Evolutionary conservation across 2,329 filamentous ascomycete genomes (phyloP).

Genomic region (Neocucurbitaria cava): DNA sequence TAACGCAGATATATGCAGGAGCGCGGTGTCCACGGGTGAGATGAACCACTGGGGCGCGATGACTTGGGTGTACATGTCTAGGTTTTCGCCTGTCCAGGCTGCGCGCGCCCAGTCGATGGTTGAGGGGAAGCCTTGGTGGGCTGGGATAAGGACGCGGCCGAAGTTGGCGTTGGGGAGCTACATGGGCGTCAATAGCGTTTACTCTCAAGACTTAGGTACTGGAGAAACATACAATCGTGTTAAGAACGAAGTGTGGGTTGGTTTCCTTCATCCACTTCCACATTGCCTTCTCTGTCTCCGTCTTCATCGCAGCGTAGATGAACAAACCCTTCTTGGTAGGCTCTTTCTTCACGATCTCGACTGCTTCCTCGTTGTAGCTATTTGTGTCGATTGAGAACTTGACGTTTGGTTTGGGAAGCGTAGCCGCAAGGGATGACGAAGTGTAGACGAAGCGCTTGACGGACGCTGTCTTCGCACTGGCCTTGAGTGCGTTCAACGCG

Average conservation of each 20-base stretch:
- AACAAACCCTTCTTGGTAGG: constrained; percentile 24
- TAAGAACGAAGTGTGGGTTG: constrained; percentile 54
- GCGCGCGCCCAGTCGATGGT: constrained; percentile 35
- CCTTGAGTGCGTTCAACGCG: constrained; percentile 49
- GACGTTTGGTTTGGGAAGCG: constrained; percentile 44
- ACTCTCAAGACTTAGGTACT: background rate
- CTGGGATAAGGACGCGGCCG: constrained; percentile 44
- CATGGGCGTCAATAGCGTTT: background rate
- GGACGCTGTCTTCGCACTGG: constrained; percentile 50
- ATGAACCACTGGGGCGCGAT: constrained; percentile 29
- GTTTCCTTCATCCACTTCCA: constrained; percentile 57
- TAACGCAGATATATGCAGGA: constrained; percentile 61
- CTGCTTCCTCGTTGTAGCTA: constrained; percentile 49
- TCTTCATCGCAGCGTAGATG: constrained; percentile 58
- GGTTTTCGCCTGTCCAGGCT: constrained; percentile 40
- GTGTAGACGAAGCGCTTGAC: constrained; percentile 56
- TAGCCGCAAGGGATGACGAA: constrained; percentile 49
- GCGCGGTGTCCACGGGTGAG: constrained; percentile 44
- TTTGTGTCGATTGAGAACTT: constrained; percentile 43
- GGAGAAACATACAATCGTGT: constrained; percentile 39
- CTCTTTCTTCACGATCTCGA: constrained; percentile 36
- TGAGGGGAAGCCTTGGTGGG: constrained; percentile 42
- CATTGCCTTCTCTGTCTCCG: constrained; percentile 54
- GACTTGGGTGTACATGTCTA: constrained; percentile 31
- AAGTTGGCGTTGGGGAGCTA: constrained; percentile 47